Evolutionary conservation across 2,329 filamentous ascomycete species (phyloP).

Genomic region (Aspergillus transmontanensis): DNA sequence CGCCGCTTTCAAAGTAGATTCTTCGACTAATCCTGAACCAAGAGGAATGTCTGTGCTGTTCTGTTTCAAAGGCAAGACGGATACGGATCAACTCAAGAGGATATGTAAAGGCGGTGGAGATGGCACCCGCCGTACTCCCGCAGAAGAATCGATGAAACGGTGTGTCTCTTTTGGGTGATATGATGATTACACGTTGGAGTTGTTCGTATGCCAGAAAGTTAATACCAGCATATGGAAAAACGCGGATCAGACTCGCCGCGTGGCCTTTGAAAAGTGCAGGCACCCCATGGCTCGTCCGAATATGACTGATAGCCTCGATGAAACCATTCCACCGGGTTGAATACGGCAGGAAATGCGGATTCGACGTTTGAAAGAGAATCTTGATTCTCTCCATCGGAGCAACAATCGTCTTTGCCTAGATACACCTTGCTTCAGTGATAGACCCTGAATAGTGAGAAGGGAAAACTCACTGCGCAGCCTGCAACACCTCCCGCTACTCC

Average conservation of each 20-base stretch:
- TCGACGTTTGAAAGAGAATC: constrained; percentile 95
- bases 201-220: constrained; percentile 99
- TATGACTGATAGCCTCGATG: constrained; percentile 78
- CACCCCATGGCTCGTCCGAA: constrained; percentile 71
- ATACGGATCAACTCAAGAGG: constrained; percentile 92
- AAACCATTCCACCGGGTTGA: constrained; percentile 85
- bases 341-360: constrained; percentile 91
- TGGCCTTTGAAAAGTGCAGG: constrained; percentile 87
- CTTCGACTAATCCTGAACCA: neutral
- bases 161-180: constrained; percentile 73
- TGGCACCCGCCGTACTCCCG: constrained; percentile 65
- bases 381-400: constrained; percentile 96
- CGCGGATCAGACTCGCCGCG: constrained; percentile 87
- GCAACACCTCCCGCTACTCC: constrained; percentile 86
- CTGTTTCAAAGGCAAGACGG: constrained; percentile 91
- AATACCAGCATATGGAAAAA: constrained; percentile 96
- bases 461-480: constrained; percentile 76
- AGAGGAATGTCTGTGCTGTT: constrained; percentile 41
- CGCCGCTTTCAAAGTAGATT: neutral
- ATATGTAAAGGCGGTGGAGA: constrained; percentile 94
- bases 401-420: constrained; percentile 89
- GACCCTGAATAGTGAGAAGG: neutral
- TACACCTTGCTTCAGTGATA: neutral
- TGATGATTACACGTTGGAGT: constrained; percentile 78
- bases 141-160: constrained; percentile 64